phyloP scores from a whole-genome alignment of 495 filamentous ascomycete genomes.

The Penicillium salamii region DNA sequence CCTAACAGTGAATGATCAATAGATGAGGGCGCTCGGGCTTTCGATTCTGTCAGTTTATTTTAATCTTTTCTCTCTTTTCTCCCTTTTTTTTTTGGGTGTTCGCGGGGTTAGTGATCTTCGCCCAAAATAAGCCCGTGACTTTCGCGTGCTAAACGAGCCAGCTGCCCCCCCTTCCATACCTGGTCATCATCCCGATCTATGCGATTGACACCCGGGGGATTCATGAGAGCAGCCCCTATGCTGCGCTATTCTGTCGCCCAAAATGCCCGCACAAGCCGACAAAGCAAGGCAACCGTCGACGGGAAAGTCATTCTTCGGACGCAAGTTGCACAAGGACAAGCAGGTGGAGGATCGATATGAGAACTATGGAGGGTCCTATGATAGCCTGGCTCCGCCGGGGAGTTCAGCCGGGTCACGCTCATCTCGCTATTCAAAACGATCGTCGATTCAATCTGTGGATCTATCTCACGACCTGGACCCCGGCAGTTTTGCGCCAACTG shows the following conservation, averaged over 20 bases:
- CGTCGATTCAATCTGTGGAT: conserved; percentile 73
- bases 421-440: conserved; percentile 77
- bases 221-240: conserved; percentile 29
- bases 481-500: conserved; percentile 62
- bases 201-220: background rate
- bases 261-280: conserved; percentile 63
- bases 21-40: conserved; percentile 22
- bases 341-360: conserved; percentile 56
- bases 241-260: conserved; percentile 39
- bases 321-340: conserved; percentile 73
- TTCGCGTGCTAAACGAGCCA: background rate
- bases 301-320: conserved; percentile 84
- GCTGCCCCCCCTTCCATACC: conserved; percentile 3
- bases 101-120: conserved; percentile 13
- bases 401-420: conserved; percentile 65
- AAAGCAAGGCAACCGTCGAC: conserved; percentile 80
- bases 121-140: background rate
- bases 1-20: conserved; percentile 18
- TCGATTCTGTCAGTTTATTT: conserved; percentile 26
- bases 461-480: conserved; percentile 44
- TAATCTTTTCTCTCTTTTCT: conserved; percentile 9
- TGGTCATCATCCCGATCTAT: background rate
- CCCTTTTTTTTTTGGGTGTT: conserved; percentile 6
- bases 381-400: conserved; percentile 45
- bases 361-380: conserved; percentile 46